Evolutionary conservation across 176 grass and related monocot genomes (phyloP).

Genomic region (Carex cristatella): DNA sequence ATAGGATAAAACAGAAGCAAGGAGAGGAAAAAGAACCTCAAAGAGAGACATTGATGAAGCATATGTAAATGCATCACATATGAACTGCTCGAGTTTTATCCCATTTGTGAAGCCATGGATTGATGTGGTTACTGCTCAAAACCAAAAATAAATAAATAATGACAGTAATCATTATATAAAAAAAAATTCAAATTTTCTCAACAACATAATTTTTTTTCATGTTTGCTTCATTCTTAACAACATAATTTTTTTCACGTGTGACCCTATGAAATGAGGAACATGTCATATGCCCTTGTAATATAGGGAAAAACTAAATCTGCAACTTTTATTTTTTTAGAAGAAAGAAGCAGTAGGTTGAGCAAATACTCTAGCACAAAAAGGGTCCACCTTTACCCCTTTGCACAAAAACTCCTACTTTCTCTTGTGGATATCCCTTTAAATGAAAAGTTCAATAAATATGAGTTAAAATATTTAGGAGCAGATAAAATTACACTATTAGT

Average conservation of each 20-base stretch:
- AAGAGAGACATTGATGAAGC: conserved; percentile 2
- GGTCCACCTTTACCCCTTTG: conserved; percentile 41
- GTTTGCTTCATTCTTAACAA: neutral
- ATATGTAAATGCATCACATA: too few relatives aligned
- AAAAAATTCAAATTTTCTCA: neutral
- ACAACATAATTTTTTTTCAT: too few relatives aligned
- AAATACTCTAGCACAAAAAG: conserved; percentile 67
- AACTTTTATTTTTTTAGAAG: neutral
- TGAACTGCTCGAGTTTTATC: too few relatives aligned
- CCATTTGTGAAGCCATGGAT: too few relatives aligned
- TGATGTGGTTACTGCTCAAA: conserved; percentile 65
- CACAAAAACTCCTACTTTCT: conserved; percentile 65
- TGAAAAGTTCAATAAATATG: conserved; percentile 19
- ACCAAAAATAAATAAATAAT: neutral
- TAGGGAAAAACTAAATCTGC: neutral
- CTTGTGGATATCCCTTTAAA: conserved; percentile 93
- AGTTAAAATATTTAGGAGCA: conserved; percentile 17
- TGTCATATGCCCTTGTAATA: neutral
- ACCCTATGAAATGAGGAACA: neutral
- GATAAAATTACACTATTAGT: conserved; percentile 5
- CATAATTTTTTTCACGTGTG: neutral
- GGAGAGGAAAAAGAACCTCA: conserved; percentile 42
- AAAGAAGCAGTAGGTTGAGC: neutral
- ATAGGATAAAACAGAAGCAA: neutral
- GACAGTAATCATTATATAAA: neutral